A percentile compares a stretch with the other conserved stretches of the same genome.
Evolutionary conservation across 139 green algal genomes (phyloP).

Genomic region (Asterochloris erici): DNA sequence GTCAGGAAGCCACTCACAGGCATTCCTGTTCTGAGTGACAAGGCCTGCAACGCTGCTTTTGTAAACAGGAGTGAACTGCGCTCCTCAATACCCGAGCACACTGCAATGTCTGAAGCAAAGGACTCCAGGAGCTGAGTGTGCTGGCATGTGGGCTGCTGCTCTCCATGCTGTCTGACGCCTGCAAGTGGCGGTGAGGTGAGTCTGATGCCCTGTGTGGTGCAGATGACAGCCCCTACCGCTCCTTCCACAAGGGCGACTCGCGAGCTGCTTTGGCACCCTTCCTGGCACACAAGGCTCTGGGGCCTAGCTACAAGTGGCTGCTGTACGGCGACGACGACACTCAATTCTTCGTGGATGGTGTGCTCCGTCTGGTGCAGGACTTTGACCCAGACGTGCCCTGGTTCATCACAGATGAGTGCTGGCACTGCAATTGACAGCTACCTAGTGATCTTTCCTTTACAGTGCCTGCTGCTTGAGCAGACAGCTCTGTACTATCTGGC

Average conservation of each 20-base stretch:
- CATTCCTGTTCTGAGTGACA: too few relatives aligned
- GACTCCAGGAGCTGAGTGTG: background rate
- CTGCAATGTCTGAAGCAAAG: background rate
- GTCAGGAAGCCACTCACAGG: too few relatives aligned
- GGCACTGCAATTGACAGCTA: too few relatives aligned
- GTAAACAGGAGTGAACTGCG: background rate
- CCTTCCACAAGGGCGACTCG: slow-evolving; percentile 27
- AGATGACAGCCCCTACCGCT: slow-evolving; percentile 16
- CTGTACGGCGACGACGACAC: slow-evolving; percentile 43
- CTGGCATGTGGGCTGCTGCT: background rate
- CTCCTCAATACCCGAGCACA: background rate
- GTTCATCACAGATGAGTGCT: slow-evolving; percentile 29
- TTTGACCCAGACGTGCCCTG: slow-evolving; percentile 34
- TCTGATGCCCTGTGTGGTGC: slow-evolving; percentile 6
- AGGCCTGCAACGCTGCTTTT: too few relatives aligned
- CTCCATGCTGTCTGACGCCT: background rate
- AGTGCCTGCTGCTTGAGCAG: too few relatives aligned
- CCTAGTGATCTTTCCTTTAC: too few relatives aligned
- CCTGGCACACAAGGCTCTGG: slow-evolving; percentile 22
- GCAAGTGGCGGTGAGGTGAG: background rate
- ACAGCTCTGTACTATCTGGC: too few relatives aligned
- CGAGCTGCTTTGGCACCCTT: slow-evolving; percentile 34
- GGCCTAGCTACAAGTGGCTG: slow-evolving; percentile 35
- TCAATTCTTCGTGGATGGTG: slow-evolving; percentile 30
- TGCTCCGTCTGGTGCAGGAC: slow-evolving; percentile 16